phyloP scores from a whole-genome alignment of 768 basidiomycete genomes.

The Mycena haematopus region DNA sequence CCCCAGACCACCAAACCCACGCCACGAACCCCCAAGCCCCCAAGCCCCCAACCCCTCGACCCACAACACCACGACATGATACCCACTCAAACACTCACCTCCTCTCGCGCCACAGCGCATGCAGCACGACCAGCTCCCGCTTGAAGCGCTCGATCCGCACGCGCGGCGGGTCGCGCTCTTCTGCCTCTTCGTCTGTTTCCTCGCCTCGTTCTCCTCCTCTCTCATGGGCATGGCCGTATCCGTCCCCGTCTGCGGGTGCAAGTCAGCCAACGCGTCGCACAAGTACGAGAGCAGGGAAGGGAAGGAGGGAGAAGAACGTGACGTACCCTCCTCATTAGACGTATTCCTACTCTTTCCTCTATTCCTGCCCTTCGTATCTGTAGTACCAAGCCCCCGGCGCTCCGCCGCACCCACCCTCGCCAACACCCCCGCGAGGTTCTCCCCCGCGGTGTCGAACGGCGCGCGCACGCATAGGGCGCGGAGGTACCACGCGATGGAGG shows the following conservation, averaged over 20 bases:
- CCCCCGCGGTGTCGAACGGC: conserved; percentile 86
- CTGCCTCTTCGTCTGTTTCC: conserved; percentile 42
- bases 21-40: no score
- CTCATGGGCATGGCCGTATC: no score
- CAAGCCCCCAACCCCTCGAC: no score
- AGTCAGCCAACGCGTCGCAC: no score
- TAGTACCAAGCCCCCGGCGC: background rate
- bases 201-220: background rate
- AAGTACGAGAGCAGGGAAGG: no score
- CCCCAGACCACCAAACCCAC: no score
- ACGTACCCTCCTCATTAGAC: no score
- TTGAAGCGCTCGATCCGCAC: conserved; percentile 70
- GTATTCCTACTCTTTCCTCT: background rate
- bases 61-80: no score
- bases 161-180: conserved; percentile 43
- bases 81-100: conserved; percentile 18
- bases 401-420: conserved; percentile 53
- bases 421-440: conserved; percentile 81
- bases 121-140: conserved; percentile 75
- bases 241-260: no score
- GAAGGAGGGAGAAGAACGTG: no score
- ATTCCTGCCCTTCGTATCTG: background rate
- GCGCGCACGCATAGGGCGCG: conserved; percentile 86
- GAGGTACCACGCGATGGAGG: conserved; percentile 85
- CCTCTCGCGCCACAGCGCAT: conserved; percentile 69